phyloP scores from a whole-genome alignment of 345 rosid species.

The Geranium brycei region DNA sequence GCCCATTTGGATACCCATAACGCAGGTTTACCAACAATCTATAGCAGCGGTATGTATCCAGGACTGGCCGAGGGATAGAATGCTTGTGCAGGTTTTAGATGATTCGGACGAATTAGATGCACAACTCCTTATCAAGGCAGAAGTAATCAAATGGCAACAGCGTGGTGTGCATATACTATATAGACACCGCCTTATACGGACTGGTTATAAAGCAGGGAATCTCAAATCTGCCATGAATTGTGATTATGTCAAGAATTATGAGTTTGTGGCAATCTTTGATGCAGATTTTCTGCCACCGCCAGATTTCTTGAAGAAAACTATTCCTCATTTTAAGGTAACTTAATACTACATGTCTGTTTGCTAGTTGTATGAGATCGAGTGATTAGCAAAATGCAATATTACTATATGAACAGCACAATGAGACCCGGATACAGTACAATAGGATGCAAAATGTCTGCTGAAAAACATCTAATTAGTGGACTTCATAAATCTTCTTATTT shows the following conservation, averaged over 20 bases:
- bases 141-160: constrained; percentile 87
- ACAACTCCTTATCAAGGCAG: constrained; percentile 68
- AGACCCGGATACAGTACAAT: too few relatives aligned
- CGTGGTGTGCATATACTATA: constrained; percentile 63
- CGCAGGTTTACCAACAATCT: constrained; percentile 76
- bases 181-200: constrained; percentile 75
- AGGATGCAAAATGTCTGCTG: too few relatives aligned
- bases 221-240: constrained; percentile 89
- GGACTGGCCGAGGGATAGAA: constrained; percentile 89
- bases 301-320: constrained; percentile 74
- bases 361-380: background rate
- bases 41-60: constrained; percentile 62
- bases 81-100: constrained; percentile 77
- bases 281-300: constrained; percentile 87
- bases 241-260: constrained; percentile 70
- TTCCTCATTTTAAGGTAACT: constrained; percentile 68
- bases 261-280: constrained; percentile 78
- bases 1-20: background rate
- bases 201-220: constrained; percentile 89
- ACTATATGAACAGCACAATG: too few relatives aligned
- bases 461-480: too few relatives aligned
- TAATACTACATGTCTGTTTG: background rate
- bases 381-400: too few relatives aligned
- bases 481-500: too few relatives aligned
- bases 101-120: constrained; percentile 72